A percentile compares a stretch with the other conserved stretches of the same genome.
phyloP scores from a whole-genome alignment of 148 eudicot genomes.

The Nepenthes gracilis region DNA sequence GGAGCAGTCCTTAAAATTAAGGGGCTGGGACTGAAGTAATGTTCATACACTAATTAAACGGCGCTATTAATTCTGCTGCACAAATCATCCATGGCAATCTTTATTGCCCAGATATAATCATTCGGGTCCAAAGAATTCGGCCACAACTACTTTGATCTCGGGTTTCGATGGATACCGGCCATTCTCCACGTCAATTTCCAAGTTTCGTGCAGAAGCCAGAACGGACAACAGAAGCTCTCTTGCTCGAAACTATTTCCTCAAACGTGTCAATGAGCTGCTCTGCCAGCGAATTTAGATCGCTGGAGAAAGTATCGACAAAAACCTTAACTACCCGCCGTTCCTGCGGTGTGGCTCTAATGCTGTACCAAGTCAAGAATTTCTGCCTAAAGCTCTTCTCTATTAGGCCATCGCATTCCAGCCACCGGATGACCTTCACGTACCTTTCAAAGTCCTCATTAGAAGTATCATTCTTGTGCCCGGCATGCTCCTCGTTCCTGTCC shows the following conservation, averaged over 20 bases:
- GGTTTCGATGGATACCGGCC: background rate
- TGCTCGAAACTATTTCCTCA: slow-evolving; percentile 45
- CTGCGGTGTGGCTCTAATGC: slow-evolving; percentile 64
- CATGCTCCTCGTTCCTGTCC: slow-evolving; percentile 26
- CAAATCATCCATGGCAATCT: too few species aligned
- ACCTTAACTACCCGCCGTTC: slow-evolving; percentile 67
- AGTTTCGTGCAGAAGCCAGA: slow-evolving; percentile 70
- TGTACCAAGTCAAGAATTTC: slow-evolving; percentile 76
- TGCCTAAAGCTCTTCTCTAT: slow-evolving; percentile 61
- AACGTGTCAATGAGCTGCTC: slow-evolving; percentile 80
- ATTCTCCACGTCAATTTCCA: slow-evolving; percentile 41
- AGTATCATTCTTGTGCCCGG: slow-evolving; percentile 10
- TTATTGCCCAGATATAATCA: too few species aligned
- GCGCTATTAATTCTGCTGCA: too few species aligned
- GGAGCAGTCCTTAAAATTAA: too few species aligned
- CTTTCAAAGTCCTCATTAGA: slow-evolving; percentile 35
- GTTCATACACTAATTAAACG: too few species aligned
- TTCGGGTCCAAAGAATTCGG: background rate
- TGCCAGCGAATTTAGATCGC: slow-evolving; percentile 59
- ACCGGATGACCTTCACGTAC: slow-evolving; percentile 54
- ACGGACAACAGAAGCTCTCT: slow-evolving; percentile 30
- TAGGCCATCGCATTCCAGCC: slow-evolving; percentile 68
- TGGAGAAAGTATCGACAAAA: slow-evolving; percentile 49
- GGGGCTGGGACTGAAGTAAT: too few species aligned
- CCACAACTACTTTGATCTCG: background rate